Evolutionary conservation across 768 basidiomycete species (phyloP), one percentile per base, ranked within the genome.

Genomic region (Asterophora lycoperdoides): DNA sequence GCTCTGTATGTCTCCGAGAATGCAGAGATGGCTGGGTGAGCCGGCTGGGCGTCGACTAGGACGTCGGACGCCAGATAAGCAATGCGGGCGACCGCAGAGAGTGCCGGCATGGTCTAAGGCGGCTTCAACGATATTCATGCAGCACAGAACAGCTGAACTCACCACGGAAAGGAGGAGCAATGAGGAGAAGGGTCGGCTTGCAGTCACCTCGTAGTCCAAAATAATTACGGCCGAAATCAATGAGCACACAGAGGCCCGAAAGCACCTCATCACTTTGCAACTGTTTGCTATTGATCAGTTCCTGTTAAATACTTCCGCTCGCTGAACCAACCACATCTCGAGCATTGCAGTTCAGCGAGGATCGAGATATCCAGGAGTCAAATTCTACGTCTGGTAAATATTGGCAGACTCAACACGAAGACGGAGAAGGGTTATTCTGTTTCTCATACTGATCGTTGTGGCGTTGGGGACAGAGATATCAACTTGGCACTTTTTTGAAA

Each of bases 1-100:
- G 69, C 58, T 14, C 58, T 56, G 55, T 73, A 78, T 35, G 63
- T 64, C 40, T 67, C 54, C 17, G 69, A 56, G 61, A 79, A 82
- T 35, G 60, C 52, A 1, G 79, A 83, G 28, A 56, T 56, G 4
- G 56, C 61, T 10, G 74, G 70, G 29, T 64, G 58, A 5, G 69
- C 61, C 3, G 79, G 73, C 36, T 75, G 76, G 2, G 79, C 74
- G 55, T 86, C 76, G 36, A 91, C 67, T 13, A 89, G 57, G 39
- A 78, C 66, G 56, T 87, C 86, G 7, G 89, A 86, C 23, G 82
- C 73, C 26, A 87, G 66, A 63, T 77, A 83, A n/a, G 83, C 85
- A 52, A 90, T 75, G 29, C 87, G 82, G 34, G 84, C 78, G 46
- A 86, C 83, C 5, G 76, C 57, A 57, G 58, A 34, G 30, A 62